Evolutionary conservation across 2,329 filamentous ascomycete species (phyloP), one percentile per base, ranked within the genome.

Genomic region (Dothiorella sarmentorum): DNA sequence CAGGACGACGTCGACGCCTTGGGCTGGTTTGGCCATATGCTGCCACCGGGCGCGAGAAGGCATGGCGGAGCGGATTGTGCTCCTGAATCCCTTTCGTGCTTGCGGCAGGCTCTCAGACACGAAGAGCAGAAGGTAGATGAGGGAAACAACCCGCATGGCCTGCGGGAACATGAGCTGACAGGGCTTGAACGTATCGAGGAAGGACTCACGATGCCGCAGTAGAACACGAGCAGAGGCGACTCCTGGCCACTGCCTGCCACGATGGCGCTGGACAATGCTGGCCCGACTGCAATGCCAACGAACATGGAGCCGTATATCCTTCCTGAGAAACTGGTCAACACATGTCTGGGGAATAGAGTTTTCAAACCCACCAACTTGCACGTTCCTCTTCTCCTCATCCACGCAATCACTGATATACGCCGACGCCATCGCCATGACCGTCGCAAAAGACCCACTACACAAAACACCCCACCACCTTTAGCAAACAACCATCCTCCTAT

Each of bases 251-350:
- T 59, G 6, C 52, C 18, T 7, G 42, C 44, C 3, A 53, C 18
- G 4, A 63, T 49, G 2, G 38, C 37, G 33, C 43, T 60, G 13
- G 61, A 63, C 3, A 62, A 26, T 3, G 59, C 35, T 4, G 61
- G 61, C 3, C 61, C 61, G 17, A 59, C 61, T 3, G 60, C 60
- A 20, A 63, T 63, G 0, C 61, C 61, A 13, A 63, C 60, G 55
- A 63, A 63, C 60, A 63, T 60, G 43, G 56, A 37, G 7, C 60
- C 60, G 22, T 63, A 58, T 1, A 63, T 56, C n/a, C 61, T 37
- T 10, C 61, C 61, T 49, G 20, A 11, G 1, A 51, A 9, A 4
- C 17, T 27, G 3, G 11, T 37, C 13, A 59, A 13, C 7, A 20
- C n/a, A 1, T 33, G 13, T 15, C 6, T 22, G 10, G 24, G 3